Percentiles rank a stretch among this genome's conserved stretches.
phyloP scores from a whole-genome alignment of 2,329 filamentous ascomycete species.

The Pestalotiopsis sp. region DNA sequence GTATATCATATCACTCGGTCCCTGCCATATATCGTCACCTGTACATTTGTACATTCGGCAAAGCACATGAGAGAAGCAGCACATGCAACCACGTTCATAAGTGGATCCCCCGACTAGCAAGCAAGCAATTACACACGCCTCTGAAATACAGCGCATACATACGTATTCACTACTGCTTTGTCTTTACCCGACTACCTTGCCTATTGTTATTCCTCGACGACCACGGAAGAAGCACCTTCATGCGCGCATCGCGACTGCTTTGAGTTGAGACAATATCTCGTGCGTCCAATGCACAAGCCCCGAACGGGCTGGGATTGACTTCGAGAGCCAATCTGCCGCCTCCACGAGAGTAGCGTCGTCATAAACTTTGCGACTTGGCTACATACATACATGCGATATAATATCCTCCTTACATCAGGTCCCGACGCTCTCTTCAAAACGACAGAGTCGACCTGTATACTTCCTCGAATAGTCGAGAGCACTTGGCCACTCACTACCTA shows the following conservation, averaged over 20 bases:
- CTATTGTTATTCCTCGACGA: not conserved
- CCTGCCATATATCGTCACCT: not conserved
- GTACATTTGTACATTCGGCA: not conserved
- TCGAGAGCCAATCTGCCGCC: not conserved
- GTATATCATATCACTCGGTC: not conserved
- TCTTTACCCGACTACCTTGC: not conserved
- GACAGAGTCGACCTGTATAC: not conserved
- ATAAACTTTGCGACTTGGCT: constrained; percentile 21
- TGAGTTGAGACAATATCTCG: constrained; percentile 6
- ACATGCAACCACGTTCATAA: not conserved
- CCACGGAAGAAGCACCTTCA: not conserved
- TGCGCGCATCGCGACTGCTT: not conserved
- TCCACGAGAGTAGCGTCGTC: constrained; percentile 15
- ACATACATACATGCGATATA: constrained; percentile 2
- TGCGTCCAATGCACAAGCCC: not conserved
- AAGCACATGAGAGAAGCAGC: not conserved
- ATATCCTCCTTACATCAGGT: no score
- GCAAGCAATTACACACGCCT: not conserved
- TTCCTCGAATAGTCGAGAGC: not conserved
- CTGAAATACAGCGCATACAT: constrained; percentile 6
- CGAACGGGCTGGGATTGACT: not conserved
- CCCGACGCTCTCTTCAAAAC: not conserved
- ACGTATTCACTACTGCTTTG: not conserved
- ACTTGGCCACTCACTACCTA: not conserved
- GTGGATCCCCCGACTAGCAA: not conserved